Conservation (phyloP, 1,284 basidiomycete species). For the Trametes versicolor region DNA sequence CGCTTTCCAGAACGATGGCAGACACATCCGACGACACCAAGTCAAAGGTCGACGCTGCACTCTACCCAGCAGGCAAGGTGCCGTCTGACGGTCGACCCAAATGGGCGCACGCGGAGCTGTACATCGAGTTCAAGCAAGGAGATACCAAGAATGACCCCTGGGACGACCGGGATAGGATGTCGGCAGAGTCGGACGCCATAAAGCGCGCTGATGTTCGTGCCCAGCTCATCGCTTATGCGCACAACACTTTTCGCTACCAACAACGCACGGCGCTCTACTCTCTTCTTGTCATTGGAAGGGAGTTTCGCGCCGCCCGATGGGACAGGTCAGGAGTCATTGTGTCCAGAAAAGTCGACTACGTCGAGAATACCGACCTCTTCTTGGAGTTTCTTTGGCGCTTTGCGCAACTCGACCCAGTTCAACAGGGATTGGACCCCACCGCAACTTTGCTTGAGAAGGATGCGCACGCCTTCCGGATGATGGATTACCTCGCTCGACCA, state of each 20-base stretch:
- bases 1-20: background rate
- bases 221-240: constrained; percentile 7
- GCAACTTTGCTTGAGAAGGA: background rate
- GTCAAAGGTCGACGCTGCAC: constrained; percentile 11
- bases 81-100: constrained; percentile 10
- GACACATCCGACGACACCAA: background rate
- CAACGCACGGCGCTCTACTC: constrained; percentile 6
- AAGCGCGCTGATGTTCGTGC: constrained; percentile 2
- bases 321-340: constrained; percentile 32
- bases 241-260: constrained; percentile 10
- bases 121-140: constrained; percentile 17
- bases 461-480: constrained; percentile 11
- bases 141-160: constrained; percentile 10
- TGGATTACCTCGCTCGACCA: constrained; percentile 7
- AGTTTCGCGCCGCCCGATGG: constrained; percentile 28
- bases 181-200: background rate
- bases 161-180: background rate
- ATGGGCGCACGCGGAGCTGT: constrained; percentile 2
- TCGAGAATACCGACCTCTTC: constrained; percentile 15
- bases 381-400: constrained; percentile 29
- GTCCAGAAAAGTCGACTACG: constrained; percentile 25
- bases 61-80: background rate
- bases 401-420: constrained; percentile 4
- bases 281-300: constrained; percentile 2
- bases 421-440: constrained; percentile 28